Evolutionary conservation across 2,329 filamentous ascomycete species (phyloP), one percentile per base, ranked within the genome.

Genomic region (Xylaria sp.): DNA sequence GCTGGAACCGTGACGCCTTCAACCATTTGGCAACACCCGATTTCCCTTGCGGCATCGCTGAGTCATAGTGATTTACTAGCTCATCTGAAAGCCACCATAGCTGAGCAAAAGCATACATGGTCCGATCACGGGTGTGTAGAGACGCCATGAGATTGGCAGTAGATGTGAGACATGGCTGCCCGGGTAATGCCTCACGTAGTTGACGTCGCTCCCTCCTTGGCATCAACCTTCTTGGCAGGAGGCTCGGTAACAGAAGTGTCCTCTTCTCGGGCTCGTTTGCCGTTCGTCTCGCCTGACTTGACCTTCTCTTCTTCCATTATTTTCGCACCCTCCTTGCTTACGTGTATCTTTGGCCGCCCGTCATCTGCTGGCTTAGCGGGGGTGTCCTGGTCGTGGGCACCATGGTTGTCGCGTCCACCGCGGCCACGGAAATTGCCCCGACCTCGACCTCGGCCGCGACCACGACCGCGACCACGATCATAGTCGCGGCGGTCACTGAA

Each of bases 151-250:
- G 18, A 63, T 34, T n/a, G 32, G 45, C 28, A 36, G 34, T 63
- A 53, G 28, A 48, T 39, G 46, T 32, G 55, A 10, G 25, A 43
- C 30, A 63, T 61, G 46, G 39, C 43, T 48, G 32, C 20, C 23
- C 23, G 39, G 18, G 32, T 59, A 39, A 39, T 1, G 41, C 41
- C 34, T 73, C 60, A 75, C 32, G 73, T 67, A 32, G 70, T 68
- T 48, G 73, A 71, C 20, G 72, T 70, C 43, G 69, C 72, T 36
- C 72, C 78, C 53, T 81, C 76, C 81, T 87, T 87, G 76, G 76
- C 80, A 70, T 90, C 87, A 46, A 89, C 83, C 81, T 90, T 91
- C 84, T 91, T 91, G 23, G 87, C 83, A 3, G 86, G 81, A 34
- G 83, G 86, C 65, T 83, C 82, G n/a, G 76, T 80, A 4, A 76